These are phyloP conservation scores for Talaromyces wortmannii DNA, from an alignment of 495 filamentous ascomycete species.

Conservation along the genomic window DNA sequence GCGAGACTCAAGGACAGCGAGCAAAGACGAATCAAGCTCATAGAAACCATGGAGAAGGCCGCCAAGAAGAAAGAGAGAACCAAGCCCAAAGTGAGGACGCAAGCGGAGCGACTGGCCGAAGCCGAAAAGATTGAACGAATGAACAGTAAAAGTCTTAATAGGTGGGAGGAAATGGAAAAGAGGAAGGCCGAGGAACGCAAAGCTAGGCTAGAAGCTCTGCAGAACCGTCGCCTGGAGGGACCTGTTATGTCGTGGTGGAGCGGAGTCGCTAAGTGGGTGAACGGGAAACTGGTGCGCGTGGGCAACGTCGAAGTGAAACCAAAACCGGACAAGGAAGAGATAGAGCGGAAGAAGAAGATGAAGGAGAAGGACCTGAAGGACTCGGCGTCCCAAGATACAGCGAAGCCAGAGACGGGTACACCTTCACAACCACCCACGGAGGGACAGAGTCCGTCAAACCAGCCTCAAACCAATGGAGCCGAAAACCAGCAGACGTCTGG, in stretches of 20 bases:
- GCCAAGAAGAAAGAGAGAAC: conserved; percentile 68
- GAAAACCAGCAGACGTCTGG: not conserved
- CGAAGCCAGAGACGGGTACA: not conserved
- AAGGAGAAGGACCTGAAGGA: conserved; percentile 9
- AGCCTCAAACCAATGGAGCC: not conserved
- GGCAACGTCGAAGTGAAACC: conserved; percentile 58
- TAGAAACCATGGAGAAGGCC: conserved; percentile 82
- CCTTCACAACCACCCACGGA: not conserved
- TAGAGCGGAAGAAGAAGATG: conserved; percentile 21
- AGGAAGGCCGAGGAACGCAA: conserved; percentile 73
- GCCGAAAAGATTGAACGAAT: conserved; percentile 74
- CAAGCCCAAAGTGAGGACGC: conserved; percentile 77
- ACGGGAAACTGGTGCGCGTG: conserved; percentile 68
- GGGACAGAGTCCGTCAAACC: too few relatives aligned
- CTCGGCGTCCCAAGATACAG: not conserved
- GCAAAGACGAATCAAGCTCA: conserved; percentile 66
- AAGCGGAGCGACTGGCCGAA: conserved; percentile 78
- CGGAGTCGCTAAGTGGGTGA: conserved; percentile 69
- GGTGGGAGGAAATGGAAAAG: conserved; percentile 91
- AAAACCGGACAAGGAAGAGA: conserved; percentile 33
- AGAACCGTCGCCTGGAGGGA: conserved; percentile 79
- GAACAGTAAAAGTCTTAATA: conserved; percentile 86
- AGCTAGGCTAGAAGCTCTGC: conserved; percentile 73
- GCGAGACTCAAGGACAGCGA: conserved; percentile 79
- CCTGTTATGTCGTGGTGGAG: conserved; percentile 93